phyloP scores from a whole-genome alignment of 1,284 basidiomycete species.

The Pterulicium gracile region DNA sequence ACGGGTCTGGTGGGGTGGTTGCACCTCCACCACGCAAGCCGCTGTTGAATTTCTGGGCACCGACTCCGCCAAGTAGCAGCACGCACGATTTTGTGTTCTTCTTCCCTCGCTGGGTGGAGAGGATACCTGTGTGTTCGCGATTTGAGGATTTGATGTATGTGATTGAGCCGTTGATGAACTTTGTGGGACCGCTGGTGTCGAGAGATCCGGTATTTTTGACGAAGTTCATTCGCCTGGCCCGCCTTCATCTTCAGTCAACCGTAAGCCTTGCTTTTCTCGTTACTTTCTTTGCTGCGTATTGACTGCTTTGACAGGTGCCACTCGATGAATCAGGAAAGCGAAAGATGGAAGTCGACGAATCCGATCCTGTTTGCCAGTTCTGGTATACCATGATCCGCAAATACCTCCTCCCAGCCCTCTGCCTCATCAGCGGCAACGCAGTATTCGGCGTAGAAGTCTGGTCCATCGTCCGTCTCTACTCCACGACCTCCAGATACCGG shows the following conservation, averaged over 20 bases:
- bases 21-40: slow-evolving; percentile 44
- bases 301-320: slow-evolving; percentile 24
- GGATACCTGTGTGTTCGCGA: slow-evolving; percentile 54
- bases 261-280: slow-evolving; percentile 11
- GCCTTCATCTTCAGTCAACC: slow-evolving; percentile 23
- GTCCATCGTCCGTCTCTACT: slow-evolving; percentile 73
- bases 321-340: slow-evolving; percentile 38
- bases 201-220: slow-evolving; percentile 58
- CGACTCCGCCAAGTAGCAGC: slow-evolving; percentile 65
- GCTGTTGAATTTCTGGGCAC: slow-evolving; percentile 57
- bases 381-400: slow-evolving; percentile 80
- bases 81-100: slow-evolving; percentile 78
- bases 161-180: slow-evolving; percentile 65
- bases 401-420: slow-evolving; percentile 81
- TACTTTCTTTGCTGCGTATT: not conserved
- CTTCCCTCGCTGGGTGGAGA: slow-evolving; percentile 73
- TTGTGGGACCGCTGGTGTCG: slow-evolving; percentile 67
- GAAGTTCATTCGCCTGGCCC: slow-evolving; percentile 38
- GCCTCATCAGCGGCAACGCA: slow-evolving; percentile 78
- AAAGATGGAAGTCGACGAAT: slow-evolving; percentile 36
- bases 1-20: slow-evolving; percentile 42
- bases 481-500: slow-evolving; percentile 74
- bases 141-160: slow-evolving; percentile 64
- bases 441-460: slow-evolving; percentile 83
- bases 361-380: slow-evolving; percentile 44